These are phyloP conservation scores for Aspergillus intermedius DNA, from an alignment of 2,329 filamentous ascomycete species.

Conservation along the genomic window DNA sequence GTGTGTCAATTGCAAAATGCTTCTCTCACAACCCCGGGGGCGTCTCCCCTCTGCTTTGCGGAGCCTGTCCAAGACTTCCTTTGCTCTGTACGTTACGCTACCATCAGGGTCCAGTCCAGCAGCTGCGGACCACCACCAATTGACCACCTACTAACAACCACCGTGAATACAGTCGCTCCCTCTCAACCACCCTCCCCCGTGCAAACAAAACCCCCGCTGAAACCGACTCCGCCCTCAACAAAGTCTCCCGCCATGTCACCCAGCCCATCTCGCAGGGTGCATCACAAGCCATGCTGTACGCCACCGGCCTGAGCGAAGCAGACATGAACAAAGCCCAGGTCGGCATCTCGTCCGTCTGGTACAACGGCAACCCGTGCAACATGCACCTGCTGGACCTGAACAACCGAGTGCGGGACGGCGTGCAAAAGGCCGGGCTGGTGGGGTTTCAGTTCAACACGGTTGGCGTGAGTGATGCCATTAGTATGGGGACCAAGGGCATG, in stretches of 20 bases:
- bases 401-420: conserved; percentile 65
- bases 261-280: conserved; percentile 97
- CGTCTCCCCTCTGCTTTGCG: conserved; percentile 23
- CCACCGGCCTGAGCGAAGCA: conserved; percentile 74
- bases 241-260: conserved; percentile 75
- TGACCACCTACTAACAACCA: not conserved
- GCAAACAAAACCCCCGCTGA: conserved; percentile 37
- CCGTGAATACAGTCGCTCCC: conserved; percentile 21
- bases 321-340: conserved; percentile 97
- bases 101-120: no score
- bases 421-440: conserved; percentile 69
- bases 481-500: conserved; percentile 98
- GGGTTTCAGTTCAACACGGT: conserved; percentile 99
- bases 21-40: conserved; percentile 24
- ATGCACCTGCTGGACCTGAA: conserved; percentile 96
- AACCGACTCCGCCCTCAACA: conserved; percentile 61
- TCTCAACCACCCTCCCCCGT: conserved; percentile 43
- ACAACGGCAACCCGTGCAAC: conserved; percentile 96
- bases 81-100: conserved; percentile 3
- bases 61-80: conserved; percentile 11
- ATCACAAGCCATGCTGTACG: conserved; percentile 98
- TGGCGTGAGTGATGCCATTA: conserved; percentile 94
- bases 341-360: conserved; percentile 97
- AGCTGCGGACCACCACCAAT: not conserved
- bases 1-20: conserved; percentile 13